Conservation (phyloP, 2,329 filamentous ascomycete species). For the Ophiostoma triangulosporum region DNA sequence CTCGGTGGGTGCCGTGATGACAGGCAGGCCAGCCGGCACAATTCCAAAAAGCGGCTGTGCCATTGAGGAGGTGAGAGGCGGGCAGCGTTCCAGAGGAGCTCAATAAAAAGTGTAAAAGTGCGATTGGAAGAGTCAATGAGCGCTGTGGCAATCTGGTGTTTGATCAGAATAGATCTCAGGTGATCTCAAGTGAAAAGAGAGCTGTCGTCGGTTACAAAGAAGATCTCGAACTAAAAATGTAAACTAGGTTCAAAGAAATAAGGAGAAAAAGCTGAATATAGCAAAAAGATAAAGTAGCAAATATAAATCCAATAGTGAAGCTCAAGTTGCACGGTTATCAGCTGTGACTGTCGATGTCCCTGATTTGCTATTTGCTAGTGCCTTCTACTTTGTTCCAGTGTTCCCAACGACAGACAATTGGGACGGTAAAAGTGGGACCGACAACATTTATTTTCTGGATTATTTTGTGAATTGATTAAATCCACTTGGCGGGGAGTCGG, state of each 20-base stretch:
- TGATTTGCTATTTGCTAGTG: conserved; percentile 7
- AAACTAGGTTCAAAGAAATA: not conserved
- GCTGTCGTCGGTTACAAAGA: not conserved
- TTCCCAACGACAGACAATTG: not conserved
- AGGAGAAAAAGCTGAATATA: not conserved
- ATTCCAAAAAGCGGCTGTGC: conserved; percentile 42
- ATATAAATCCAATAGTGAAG: not conserved
- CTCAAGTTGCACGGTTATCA: not conserved
- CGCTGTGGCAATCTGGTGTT: too few species aligned
- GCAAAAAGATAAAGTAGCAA: not conserved
- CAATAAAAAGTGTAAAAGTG: too few species aligned
- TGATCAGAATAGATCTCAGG: too few species aligned
- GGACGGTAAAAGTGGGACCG: not conserved
- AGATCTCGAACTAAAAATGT: not conserved
- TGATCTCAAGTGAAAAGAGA: not conserved
- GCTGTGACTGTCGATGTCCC: not conserved
- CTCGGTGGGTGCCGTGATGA: conserved; percentile 41
- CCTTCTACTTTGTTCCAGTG: conserved; percentile 8
- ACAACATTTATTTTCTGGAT: not conserved
- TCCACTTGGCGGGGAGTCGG: not conserved
- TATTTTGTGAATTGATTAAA: not conserved
- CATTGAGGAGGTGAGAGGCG: conserved; percentile 19
- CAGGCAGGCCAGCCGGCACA: conserved; percentile 45
- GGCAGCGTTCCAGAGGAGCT: not conserved
- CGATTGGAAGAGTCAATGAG: too few species aligned